These are phyloP conservation scores for Tuber aestivum DNA, from an alignment of 495 filamentous ascomycete species.

Conservation along the genomic window DNA sequence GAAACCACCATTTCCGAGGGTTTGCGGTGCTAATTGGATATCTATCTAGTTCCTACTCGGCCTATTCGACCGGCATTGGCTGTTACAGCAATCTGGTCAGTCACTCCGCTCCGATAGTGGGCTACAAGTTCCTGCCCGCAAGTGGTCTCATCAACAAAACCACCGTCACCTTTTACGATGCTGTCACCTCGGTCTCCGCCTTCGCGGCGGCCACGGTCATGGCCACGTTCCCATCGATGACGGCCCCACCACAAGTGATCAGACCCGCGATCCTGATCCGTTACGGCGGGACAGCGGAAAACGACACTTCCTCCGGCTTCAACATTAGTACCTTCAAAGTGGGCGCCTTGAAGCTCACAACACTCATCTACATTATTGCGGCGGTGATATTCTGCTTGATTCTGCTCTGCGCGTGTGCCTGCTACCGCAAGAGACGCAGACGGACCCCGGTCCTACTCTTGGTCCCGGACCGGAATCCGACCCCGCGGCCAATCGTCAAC, in stretches of 20 bases:
- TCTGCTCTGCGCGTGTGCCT: not conserved
- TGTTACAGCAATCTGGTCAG: not conserved
- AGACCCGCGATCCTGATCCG: not conserved
- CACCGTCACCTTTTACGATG: slow-evolving; percentile 2
- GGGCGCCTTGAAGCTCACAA: not conserved
- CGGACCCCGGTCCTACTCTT: not conserved
- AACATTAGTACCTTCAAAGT: not conserved
- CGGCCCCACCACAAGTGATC: not conserved
- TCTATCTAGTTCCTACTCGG: not conserved
- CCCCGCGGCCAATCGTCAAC: not conserved
- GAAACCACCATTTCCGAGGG: not conserved
- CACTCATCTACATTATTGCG: not conserved
- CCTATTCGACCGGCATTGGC: not conserved
- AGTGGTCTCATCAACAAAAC: not conserved
- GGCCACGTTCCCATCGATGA: not conserved
- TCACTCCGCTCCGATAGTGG: not conserved
- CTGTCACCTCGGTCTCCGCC: not conserved
- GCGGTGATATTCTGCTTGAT: not conserved
- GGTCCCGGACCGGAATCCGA: not conserved
- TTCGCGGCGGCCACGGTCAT: not conserved
- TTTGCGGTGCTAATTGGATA: not conserved
- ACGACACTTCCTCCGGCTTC: not conserved
- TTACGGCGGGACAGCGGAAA: not conserved
- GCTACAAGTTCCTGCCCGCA: not conserved
- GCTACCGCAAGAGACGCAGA: not conserved